Evolutionary conservation across 345 rosid genomes (phyloP).

Genomic region (Laguncularia racemosa): DNA sequence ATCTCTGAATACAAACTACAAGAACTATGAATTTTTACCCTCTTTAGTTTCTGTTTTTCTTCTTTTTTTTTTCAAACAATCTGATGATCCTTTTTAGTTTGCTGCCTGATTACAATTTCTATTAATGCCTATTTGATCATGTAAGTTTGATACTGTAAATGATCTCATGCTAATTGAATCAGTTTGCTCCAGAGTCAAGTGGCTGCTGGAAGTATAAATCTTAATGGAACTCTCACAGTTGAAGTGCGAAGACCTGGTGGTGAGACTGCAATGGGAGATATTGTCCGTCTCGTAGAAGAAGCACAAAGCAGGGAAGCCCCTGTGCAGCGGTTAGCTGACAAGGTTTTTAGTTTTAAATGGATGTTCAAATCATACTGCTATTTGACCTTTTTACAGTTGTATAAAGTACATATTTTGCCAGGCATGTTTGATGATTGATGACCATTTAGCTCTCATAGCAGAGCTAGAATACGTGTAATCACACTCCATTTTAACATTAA

Average conservation of each 20-base stretch:
- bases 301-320: slow-evolving; percentile 97
- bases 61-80: neutral
- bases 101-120: neutral
- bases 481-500: neutral
- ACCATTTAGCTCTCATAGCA: too few species aligned
- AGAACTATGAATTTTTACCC: neutral
- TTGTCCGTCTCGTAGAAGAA: slow-evolving; percentile 92
- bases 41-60: neutral
- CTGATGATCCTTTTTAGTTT: neutral
- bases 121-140: too few species aligned
- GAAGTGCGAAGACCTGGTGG: slow-evolving; percentile 96
- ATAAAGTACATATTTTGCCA: neutral
- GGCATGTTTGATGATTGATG: neutral
- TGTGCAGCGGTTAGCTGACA: slow-evolving; percentile 88
- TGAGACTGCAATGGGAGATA: slow-evolving; percentile 90
- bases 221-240: slow-evolving; percentile 85
- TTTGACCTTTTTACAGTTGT: neutral
- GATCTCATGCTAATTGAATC: neutral
- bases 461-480: neutral
- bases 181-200: slow-evolving; percentile 65
- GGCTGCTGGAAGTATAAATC: slow-evolving; percentile 91
- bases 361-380: too few species aligned
- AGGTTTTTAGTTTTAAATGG: slow-evolving; percentile 41
- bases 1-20: neutral
- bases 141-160: neutral